These are phyloP conservation scores for Marasmius sp. DNA, from an alignment of 1,284 basidiomycete genomes.

Conservation along the genomic window DNA sequence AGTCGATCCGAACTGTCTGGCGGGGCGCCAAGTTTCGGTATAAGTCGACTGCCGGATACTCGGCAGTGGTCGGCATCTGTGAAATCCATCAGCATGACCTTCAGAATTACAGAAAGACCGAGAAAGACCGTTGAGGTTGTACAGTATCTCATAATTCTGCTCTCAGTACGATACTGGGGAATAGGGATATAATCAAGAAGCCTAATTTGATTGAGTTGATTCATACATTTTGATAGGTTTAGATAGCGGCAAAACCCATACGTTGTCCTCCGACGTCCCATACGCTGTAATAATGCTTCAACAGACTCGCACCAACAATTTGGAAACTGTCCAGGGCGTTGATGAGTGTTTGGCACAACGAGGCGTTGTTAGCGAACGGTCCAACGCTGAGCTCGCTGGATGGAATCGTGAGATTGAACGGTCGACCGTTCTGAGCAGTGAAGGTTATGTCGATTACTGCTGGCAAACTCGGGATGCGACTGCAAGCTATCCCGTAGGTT, in stretches of 20 bases:
- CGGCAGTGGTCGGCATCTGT: too few relatives aligned
- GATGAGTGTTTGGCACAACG: slow-evolving; percentile 54
- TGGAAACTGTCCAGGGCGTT: slow-evolving; percentile 51
- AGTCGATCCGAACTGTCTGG: too few relatives aligned
- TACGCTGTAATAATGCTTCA: slow-evolving; percentile 59
- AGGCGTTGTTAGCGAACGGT: slow-evolving; percentile 47
- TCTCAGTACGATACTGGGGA: too few relatives aligned
- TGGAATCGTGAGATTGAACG: slow-evolving; percentile 57
- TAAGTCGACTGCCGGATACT: too few relatives aligned
- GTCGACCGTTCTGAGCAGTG: slow-evolving; percentile 41
- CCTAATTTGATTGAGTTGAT: too few relatives aligned
- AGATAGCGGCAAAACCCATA: slow-evolving; percentile 44
- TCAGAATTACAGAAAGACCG: too few relatives aligned
- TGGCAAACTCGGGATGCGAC: slow-evolving; percentile 41
- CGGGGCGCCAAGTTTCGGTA: too few relatives aligned
- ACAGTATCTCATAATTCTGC: too few relatives aligned
- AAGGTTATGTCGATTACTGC: slow-evolving; percentile 53
- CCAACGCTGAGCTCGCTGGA: slow-evolving; percentile 55
- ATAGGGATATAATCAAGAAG: too few relatives aligned
- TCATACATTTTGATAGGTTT: neutral
- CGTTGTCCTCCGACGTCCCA: slow-evolving; percentile 50
- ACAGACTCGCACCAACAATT: slow-evolving; percentile 49
- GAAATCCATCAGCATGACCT: too few relatives aligned
- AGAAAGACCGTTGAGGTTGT: too few relatives aligned
- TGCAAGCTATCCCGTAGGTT: slow-evolving; percentile 56